Evolutionary conservation across 176 grass and related monocot genomes (phyloP).

Genomic region (Oryza coarctata): DNA sequence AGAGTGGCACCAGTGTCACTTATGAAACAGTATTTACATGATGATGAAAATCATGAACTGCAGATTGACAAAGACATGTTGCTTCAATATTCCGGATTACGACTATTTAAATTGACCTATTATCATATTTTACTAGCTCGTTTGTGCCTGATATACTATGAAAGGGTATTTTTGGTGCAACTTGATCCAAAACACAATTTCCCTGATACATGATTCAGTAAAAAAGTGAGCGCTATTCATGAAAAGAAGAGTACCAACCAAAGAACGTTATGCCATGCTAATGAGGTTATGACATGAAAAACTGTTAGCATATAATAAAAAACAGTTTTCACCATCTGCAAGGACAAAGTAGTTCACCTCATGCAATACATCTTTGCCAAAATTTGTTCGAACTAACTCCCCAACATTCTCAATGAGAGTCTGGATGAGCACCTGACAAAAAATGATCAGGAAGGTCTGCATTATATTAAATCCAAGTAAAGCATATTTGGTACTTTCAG

Average conservation of each 20-base stretch:
- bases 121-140: too few species aligned
- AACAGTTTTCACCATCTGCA: not conserved
- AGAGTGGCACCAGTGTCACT: not conserved
- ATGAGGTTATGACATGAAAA: not conserved
- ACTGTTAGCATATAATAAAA: not conserved
- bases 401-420: constrained; percentile 67
- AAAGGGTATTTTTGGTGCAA: not conserved
- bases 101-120: not conserved
- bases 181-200: not conserved
- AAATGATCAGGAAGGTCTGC: not conserved
- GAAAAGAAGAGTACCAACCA: not conserved
- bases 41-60: not conserved
- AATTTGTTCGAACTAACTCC: constrained; percentile 74
- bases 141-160: not conserved
- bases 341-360: constrained; percentile 50
- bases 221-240: not conserved
- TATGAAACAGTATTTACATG: not conserved
- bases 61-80: not conserved
- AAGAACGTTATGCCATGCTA: not conserved
- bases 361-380: constrained; percentile 80
- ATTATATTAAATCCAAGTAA: not conserved
- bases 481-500: not conserved
- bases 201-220: not conserved
- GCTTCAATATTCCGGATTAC: not conserved
- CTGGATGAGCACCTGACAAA: constrained; percentile 62